Base-by-base conservation (phyloP, 768 basidiomycete species). In the Lentinus brumalis region DNA sequence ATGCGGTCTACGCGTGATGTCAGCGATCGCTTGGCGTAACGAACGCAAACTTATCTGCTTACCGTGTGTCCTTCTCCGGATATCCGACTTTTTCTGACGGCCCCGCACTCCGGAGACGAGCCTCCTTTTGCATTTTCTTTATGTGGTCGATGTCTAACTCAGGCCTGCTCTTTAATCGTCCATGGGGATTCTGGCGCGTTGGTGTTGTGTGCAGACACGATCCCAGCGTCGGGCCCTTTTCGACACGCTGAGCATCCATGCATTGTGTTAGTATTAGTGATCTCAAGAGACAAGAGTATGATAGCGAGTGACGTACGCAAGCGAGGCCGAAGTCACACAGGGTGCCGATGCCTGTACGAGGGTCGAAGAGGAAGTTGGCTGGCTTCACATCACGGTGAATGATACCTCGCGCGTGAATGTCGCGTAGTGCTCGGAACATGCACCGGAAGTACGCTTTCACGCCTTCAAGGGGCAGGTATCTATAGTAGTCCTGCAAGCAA, bases 341-440 rank as follows among this genome's bases (percentile, higher is more conserved):
- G 0, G 90, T 91, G 26, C 97, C 97, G 12, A 86, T 79, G 10
- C 90, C 89, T 7, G 88, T 89, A 40, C 81, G 83, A 40, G 92
- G 88, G 73, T 98, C 93, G 72, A 89, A 98, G 39, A 98, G 81
- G 73, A 98, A 98, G 73, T 98, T 98, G 61, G 96, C 96, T 21
- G 96, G 96, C 71, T 98, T 98, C 67, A 98, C 92, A 74, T 98
- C 96, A 47, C 96, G 92, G 73, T 98, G 96, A 53, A 98, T 92
- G 68, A 98, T 89, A 5, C 84, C 85, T 55, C 94, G 81, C 11
- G 85, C 77, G 71, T 98, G 96, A 29, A 94, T 89, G 69, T 96
- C 94, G 50, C 90, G 86, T 56, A 98, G 74, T 3, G 92, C 96
- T 45, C 92, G 89, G 72, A 98, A 87, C 75, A 99, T 85, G 71